phyloP scores from a whole-genome alignment of 352 stramenopile genomes.

The Chrysophaeum taylorii region DNA sequence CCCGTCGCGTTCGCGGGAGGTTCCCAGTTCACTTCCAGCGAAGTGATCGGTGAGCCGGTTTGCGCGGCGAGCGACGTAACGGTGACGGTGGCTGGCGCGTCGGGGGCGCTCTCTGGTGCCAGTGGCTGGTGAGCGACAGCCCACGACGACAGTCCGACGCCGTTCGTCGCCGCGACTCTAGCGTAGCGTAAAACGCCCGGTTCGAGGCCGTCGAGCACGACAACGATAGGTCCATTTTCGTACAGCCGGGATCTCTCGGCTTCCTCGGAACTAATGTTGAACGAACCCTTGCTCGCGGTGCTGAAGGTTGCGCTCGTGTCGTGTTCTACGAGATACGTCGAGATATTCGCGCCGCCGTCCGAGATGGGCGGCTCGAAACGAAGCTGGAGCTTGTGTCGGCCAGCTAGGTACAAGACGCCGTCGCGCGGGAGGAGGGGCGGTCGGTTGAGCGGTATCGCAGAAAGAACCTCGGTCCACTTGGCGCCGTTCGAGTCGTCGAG shows the following conservation, averaged over 20 bases:
- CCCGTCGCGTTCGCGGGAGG: slow-evolving; percentile 58
- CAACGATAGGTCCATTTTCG: slow-evolving; percentile 8
- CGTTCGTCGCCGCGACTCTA: slow-evolving; percentile 66
- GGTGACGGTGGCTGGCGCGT: slow-evolving; percentile 16
- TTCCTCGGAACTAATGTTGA: not conserved
- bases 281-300: not conserved
- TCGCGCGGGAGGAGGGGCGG: slow-evolving; percentile 56
- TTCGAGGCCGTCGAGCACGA: slow-evolving; percentile 22
- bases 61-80: not conserved
- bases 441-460: slow-evolving; percentile 61
- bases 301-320: slow-evolving; percentile 43
- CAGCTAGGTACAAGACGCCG: slow-evolving; percentile 51
- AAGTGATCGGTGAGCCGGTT: slow-evolving; percentile 26
- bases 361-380: slow-evolving; percentile 47
- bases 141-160: slow-evolving; percentile 22
- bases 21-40: slow-evolving; percentile 54
- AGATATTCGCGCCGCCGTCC: slow-evolving; percentile 45
- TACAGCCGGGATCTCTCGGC: not conserved
- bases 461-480: slow-evolving; percentile 69
- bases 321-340: slow-evolving; percentile 73
- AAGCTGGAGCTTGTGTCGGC: slow-evolving; percentile 49
- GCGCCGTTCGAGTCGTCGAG: slow-evolving; percentile 67
- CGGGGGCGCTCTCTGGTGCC: not conserved
- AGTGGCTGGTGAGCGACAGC: not conserved
- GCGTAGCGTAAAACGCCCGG: slow-evolving; percentile 53